phyloP scores from a whole-genome alignment of 768 basidiomycete genomes.

The Albatrellus ellisii region DNA sequence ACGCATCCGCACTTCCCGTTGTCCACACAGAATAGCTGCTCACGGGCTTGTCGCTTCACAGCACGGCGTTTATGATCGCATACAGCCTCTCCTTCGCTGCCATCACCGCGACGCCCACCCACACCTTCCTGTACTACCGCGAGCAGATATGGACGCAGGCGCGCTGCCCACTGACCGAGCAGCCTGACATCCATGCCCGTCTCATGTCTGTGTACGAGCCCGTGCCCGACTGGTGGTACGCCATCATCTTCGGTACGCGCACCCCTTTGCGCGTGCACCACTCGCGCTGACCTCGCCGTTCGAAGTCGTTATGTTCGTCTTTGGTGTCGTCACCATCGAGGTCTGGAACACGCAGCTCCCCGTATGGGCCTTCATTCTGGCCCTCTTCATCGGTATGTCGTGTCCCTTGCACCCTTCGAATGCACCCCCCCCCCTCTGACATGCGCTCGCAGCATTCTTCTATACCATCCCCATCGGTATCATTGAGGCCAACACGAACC shows the following conservation, averaged over 20 bases:
- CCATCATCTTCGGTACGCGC: constrained; percentile 41
- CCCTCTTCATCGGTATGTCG: constrained; percentile 41
- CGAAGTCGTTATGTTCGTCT: constrained; percentile 64
- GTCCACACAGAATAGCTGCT: not conserved
- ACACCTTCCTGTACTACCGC: constrained; percentile 67
- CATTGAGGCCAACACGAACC: constrained; percentile 70
- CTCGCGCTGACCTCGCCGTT: too few relatives aligned
- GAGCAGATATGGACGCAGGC: constrained; percentile 66
- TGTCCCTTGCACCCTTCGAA: not conserved
- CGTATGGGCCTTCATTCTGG: constrained; percentile 58
- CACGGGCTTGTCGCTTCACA: not conserved
- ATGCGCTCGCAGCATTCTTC: constrained; percentile 24
- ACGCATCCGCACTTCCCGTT: too few relatives aligned
- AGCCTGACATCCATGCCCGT: constrained; percentile 74
- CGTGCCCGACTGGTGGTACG: constrained; percentile 70
- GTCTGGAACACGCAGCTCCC: constrained; percentile 66
- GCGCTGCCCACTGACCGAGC: constrained; percentile 57
- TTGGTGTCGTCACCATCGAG: constrained; percentile 55
- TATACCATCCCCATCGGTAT: constrained; percentile 72
- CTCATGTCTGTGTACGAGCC: constrained; percentile 67
- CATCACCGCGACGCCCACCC: constrained; percentile 59
- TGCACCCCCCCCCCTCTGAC: constrained; percentile 21
- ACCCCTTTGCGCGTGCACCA: too few relatives aligned
- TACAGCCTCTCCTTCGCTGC: constrained; percentile 66
- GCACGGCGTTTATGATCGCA: constrained; percentile 54